phyloP scores from a whole-genome alignment of 1,284 basidiomycete species.

The Cutaneotrichosporon sp. region DNA sequence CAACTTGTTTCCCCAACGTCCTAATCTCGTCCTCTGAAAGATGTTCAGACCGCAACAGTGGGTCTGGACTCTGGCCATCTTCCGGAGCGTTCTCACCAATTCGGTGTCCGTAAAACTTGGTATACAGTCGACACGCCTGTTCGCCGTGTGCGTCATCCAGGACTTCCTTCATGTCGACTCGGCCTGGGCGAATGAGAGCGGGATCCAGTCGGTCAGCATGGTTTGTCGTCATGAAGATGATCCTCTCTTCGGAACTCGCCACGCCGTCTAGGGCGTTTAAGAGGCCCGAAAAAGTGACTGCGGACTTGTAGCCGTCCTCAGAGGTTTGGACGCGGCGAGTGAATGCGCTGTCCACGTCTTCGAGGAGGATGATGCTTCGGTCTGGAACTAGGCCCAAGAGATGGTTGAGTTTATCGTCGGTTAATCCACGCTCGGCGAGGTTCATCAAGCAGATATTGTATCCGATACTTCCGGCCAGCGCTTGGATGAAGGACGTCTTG shows the following conservation, averaged over 20 bases:
- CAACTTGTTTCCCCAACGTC: constrained; percentile 59
- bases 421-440: constrained; percentile 91
- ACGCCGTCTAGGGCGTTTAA: constrained; percentile 97
- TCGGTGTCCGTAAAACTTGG: constrained; percentile 69
- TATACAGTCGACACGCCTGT: constrained; percentile 78
- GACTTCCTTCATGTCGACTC: constrained; percentile 82
- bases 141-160: constrained; percentile 82
- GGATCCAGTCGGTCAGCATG: constrained; percentile 67
- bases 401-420: constrained; percentile 95
- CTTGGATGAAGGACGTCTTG: constrained; percentile 98
- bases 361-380: constrained; percentile 86
- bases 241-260: constrained; percentile 92
- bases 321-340: constrained; percentile 82
- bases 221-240: constrained; percentile 99
- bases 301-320: constrained; percentile 92
- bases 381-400: constrained; percentile 91
- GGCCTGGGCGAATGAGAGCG: constrained; percentile 89
- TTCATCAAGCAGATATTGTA: constrained; percentile 98
- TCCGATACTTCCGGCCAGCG: constrained; percentile 83
- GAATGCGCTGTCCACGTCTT: constrained; percentile 98
- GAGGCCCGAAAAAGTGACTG: constrained; percentile 95
- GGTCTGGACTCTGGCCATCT: constrained; percentile 9
- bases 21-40: constrained; percentile 55
- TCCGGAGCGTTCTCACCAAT: background rate
- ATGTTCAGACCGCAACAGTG: constrained; percentile 16